These are phyloP conservation scores for Moringa oleifera DNA, from an alignment of 345 rosid genomes.

Conservation along the genomic window DNA sequence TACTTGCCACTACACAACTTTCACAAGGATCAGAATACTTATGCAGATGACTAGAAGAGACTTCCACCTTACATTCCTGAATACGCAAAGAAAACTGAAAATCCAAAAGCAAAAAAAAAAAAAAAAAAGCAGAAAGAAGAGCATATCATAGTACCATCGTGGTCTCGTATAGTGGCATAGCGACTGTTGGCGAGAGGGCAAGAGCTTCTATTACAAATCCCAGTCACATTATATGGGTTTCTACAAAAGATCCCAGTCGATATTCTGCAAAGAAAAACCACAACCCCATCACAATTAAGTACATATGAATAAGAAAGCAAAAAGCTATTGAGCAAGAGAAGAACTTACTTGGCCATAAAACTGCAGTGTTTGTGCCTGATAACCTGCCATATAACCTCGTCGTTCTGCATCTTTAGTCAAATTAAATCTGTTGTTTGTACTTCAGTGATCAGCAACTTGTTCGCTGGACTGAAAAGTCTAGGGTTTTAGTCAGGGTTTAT, in stretches of 20 bases:
- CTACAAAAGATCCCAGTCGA: slow-evolving; percentile 85
- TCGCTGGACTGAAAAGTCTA: background rate
- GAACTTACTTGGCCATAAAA: slow-evolving; percentile 80
- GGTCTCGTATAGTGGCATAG: slow-evolving; percentile 90
- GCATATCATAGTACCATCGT: slow-evolving; percentile 50
- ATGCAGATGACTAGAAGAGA: too few relatives aligned
- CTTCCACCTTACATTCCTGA: background rate
- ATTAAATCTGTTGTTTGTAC: background rate
- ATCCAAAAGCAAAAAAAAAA: too few relatives aligned
- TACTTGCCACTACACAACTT: too few relatives aligned
- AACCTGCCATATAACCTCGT: slow-evolving; percentile 96
- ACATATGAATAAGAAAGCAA: background rate
- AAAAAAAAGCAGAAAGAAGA: background rate
- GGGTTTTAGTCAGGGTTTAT: background rate
- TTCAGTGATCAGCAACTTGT: background rate
- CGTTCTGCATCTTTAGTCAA: slow-evolving; percentile 69
- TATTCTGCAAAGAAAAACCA: slow-evolving; percentile 43
- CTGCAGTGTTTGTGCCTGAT: slow-evolving; percentile 98
- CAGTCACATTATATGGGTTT: slow-evolving; percentile 92
- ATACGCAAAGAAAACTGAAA: background rate
- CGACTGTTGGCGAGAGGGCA: slow-evolving; percentile 98
- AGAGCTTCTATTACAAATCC: slow-evolving; percentile 88
- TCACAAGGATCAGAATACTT: too few relatives aligned
- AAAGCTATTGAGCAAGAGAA: background rate
- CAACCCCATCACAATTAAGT: background rate